Conservation (phyloP, 1,139 yeast species). For the Pichia sp. region DNA sequence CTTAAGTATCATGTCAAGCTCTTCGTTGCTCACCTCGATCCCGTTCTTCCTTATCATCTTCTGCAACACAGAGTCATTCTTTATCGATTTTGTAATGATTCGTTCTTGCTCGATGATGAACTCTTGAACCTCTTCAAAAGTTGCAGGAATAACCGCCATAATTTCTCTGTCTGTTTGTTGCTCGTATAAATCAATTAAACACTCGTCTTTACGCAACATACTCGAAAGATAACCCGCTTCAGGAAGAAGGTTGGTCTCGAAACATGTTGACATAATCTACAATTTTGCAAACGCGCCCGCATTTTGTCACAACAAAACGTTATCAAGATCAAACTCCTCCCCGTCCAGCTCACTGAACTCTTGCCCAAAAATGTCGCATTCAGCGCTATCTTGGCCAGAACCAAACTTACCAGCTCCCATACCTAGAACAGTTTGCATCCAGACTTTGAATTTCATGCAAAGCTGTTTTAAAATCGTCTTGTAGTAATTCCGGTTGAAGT, state of each 20-base stretch:
- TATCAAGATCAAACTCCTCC: conserved; percentile 15
- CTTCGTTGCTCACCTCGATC: conserved; percentile 14
- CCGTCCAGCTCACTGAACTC: conserved; percentile 7
- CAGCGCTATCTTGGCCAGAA: not conserved
- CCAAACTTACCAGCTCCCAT: not conserved
- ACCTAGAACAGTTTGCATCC: conserved; percentile 2
- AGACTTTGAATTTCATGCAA: not conserved
- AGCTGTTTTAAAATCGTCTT: conserved; percentile 2
- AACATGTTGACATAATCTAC: not conserved
- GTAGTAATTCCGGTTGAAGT: not conserved
- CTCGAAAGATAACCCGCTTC: not conserved
- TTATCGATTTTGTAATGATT: conserved; percentile 21
- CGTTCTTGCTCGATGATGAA: conserved; percentile 26
- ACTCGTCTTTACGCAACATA: too few relatives aligned
- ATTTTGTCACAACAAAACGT: conserved; percentile 1
- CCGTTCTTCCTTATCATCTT: conserved; percentile 9
- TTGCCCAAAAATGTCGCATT: conserved; percentile 10
- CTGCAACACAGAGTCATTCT: conserved; percentile 17
- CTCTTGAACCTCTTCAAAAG: conserved; percentile 24
- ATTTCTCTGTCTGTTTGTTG: not conserved
- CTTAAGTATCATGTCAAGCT: conserved; percentile 19
- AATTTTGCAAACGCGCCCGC: not conserved
- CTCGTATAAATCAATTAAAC: not conserved
- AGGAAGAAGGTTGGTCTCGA: not conserved
- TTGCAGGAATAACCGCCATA: conserved; percentile 17